phyloP scores from a whole-genome alignment of 352 stramenopile species.

The Vaucheria bursata region DNA sequence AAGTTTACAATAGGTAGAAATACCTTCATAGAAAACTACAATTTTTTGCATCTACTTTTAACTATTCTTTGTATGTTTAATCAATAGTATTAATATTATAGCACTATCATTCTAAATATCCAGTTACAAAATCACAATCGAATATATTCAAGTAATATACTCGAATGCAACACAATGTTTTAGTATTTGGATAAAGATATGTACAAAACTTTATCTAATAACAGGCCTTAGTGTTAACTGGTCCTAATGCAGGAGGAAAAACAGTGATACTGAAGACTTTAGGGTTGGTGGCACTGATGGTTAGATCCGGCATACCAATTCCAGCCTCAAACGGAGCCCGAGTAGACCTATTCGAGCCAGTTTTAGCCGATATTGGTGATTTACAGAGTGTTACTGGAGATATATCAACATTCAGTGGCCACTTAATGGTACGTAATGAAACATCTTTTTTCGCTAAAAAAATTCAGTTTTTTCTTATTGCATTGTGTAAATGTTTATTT shows the following conservation, averaged over 20 bases:
- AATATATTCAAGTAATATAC: too few relatives aligned
- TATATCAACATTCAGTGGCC: constrained; percentile 67
- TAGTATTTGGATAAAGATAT: too few relatives aligned
- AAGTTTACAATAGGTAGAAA: too few relatives aligned
- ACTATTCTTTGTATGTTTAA: too few relatives aligned
- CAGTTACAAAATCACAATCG: too few relatives aligned
- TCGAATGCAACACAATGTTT: too few relatives aligned
- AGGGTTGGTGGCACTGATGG: constrained; percentile 57
- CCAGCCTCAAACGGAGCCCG: constrained; percentile 39
- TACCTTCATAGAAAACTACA: too few relatives aligned
- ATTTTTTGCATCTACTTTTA: too few relatives aligned
- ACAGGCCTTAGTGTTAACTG: constrained; percentile 59
- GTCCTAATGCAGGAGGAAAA: constrained; percentile 64
- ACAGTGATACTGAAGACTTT: constrained; percentile 67
- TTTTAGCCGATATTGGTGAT: constrained; percentile 66
- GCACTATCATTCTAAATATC: too few relatives aligned
- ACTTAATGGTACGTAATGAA: constrained; percentile 50
- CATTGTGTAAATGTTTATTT: background rate
- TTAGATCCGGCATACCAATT: constrained; percentile 59
- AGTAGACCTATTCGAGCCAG: constrained; percentile 60
- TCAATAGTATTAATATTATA: too few relatives aligned
- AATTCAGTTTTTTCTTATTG: background rate
- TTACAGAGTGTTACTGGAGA: constrained; percentile 60
- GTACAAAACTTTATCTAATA: background rate
- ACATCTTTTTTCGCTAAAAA: background rate